A percentile compares a stretch with the other conserved stretches of the same genome.
phyloP scores from a whole-genome alignment of 1,139 yeast genomes.

The Pichia sp. region DNA sequence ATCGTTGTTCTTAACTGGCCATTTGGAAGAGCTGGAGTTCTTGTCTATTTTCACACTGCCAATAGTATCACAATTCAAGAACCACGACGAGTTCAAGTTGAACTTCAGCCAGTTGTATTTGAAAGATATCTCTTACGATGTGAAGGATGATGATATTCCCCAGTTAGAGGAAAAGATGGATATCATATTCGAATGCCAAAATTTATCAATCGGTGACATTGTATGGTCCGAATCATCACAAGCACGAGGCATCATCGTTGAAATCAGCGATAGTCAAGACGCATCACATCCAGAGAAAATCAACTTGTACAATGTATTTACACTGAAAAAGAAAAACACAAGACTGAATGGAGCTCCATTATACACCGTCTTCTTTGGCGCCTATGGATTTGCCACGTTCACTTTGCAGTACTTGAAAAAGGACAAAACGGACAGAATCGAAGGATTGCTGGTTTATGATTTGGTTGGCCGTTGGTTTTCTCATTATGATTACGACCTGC shows the following conservation, averaged over 20 bases:
- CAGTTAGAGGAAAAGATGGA: background rate
- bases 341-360: constrained; percentile 8
- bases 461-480: constrained; percentile 22
- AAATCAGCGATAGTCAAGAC: constrained; percentile 8
- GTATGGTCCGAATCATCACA: constrained; percentile 14
- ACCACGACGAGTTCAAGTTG: background rate
- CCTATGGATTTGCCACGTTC: constrained; percentile 14
- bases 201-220: constrained; percentile 12
- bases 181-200: constrained; percentile 6
- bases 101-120: background rate
- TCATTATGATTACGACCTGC: constrained; percentile 15
- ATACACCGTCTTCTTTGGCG: constrained; percentile 10
- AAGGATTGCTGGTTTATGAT: constrained; percentile 20
- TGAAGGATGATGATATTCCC: background rate
- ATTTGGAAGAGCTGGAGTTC: background rate
- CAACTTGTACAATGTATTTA: background rate
- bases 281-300: background rate
- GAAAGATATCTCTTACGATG: background rate
- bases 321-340: background rate
- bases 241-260: constrained; percentile 11
- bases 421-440: constrained; percentile 11
- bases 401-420: constrained; percentile 8
- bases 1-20: too few species aligned
- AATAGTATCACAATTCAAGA: background rate
- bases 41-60: constrained; percentile 2